A percentile compares a stretch with the other conserved stretches of the same genome.
These are phyloP conservation scores for Chalciporus sphaerocephalus DNA, from an alignment of 768 basidiomycete genomes.

Conservation along the genomic window DNA sequence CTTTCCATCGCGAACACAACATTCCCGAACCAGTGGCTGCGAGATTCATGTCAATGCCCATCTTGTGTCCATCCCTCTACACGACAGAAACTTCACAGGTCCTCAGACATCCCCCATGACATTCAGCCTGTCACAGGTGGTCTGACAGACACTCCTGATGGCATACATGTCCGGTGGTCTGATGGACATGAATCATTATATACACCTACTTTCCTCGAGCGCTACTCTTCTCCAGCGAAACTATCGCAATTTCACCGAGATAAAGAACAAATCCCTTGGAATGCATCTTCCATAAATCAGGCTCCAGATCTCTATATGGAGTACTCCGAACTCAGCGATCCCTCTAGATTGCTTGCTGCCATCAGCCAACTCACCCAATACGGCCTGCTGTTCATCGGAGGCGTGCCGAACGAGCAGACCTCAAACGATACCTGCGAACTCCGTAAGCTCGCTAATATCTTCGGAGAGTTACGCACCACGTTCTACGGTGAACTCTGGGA, in stretches of 20 bases:
- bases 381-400: constrained; percentile 70
- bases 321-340: constrained; percentile 48
- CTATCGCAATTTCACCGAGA: constrained; percentile 46
- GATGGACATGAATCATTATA: constrained; percentile 61
- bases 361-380: constrained; percentile 67
- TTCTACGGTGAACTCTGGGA: constrained; percentile 92
- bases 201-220: constrained; percentile 42
- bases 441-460: constrained; percentile 54
- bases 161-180: constrained; percentile 51
- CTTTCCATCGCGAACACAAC: constrained; percentile 34
- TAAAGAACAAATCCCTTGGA: constrained; percentile 42
- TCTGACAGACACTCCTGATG: constrained; percentile 39
- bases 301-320: constrained; percentile 47
- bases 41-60: constrained; percentile 77
- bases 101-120: constrained; percentile 58
- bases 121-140: constrained; percentile 43
- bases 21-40: constrained; percentile 73
- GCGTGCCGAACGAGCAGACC: constrained; percentile 63
- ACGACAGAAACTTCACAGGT: constrained; percentile 68
- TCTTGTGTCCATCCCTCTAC: constrained; percentile 75
- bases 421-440: constrained; percentile 62
- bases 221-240: constrained; percentile 38
- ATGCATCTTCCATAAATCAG: constrained; percentile 33
- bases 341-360: constrained; percentile 47
- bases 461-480: constrained; percentile 77